These are phyloP conservation scores for Fimicolochytrium jonesii DNA, from an alignment of 192 early-diverging fungal species.

Conservation along the genomic window DNA sequence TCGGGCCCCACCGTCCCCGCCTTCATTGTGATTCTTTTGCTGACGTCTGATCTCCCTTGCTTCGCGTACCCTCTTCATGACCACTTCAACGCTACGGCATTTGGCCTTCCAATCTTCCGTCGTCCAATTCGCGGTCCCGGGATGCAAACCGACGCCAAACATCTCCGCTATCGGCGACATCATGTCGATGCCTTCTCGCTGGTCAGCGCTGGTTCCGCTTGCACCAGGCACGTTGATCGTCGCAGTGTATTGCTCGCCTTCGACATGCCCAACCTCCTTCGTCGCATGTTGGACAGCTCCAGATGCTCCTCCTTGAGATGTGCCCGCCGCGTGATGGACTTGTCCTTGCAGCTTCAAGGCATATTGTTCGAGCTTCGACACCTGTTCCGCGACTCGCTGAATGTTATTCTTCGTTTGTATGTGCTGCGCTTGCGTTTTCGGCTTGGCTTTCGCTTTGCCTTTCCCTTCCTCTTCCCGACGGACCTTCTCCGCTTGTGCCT, in stretches of 20 bases:
- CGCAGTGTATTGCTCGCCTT: no score
- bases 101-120: conserved; percentile 27
- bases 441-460: conserved; percentile 6
- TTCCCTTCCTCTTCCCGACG: conserved; percentile 6
- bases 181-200: background rate
- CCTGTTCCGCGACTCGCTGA: conserved; percentile 20
- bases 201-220: background rate
- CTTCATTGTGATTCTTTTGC: background rate
- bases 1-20: background rate
- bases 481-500: conserved; percentile 20
- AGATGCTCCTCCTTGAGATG: background rate
- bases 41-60: conserved; percentile 8
- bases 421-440: background rate
- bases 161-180: background rate
- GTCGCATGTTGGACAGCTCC: background rate
- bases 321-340: no score
- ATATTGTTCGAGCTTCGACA: conserved; percentile 21
- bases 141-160: conserved; percentile 13
- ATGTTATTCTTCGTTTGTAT: conserved; percentile 4
- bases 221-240: background rate
- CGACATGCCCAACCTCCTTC: no score
- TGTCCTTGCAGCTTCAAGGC: conserved; percentile 6
- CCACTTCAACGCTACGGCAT: conserved; percentile 21
- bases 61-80: conserved; percentile 27
- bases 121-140: conserved; percentile 20